Evolutionary conservation across 345 rosid genomes (phyloP).

Genomic region (Pistacia integerrima): DNA sequence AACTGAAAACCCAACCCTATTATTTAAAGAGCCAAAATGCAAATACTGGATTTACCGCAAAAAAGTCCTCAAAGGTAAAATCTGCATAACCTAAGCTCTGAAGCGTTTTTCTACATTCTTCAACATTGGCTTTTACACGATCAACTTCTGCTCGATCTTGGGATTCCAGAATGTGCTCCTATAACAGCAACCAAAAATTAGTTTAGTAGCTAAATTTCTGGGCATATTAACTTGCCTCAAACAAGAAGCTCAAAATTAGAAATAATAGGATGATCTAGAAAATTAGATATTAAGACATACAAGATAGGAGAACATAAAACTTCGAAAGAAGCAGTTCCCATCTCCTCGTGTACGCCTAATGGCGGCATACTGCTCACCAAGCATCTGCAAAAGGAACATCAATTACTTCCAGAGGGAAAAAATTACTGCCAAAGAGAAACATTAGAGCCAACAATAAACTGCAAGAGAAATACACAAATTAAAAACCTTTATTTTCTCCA

Average conservation of each 20-base stretch:
- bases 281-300: slow-evolving; percentile 42
- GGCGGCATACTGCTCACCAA: slow-evolving; percentile 64
- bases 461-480: neutral
- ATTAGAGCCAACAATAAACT: slow-evolving; percentile 4
- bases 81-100: slow-evolving; percentile 90
- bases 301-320: slow-evolving; percentile 96
- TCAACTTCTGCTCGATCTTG: slow-evolving; percentile 87
- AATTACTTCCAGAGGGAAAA: neutral
- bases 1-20: neutral
- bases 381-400: slow-evolving; percentile 48
- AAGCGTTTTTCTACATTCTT: slow-evolving; percentile 89
- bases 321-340: slow-evolving; percentile 97
- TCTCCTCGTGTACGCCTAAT: slow-evolving; percentile 95
- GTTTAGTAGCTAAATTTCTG: slow-evolving; percentile 19
- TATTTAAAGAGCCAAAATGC: neutral
- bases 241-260: slow-evolving; percentile 14
- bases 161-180: slow-evolving; percentile 86
- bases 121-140: slow-evolving; percentile 77
- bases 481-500: slow-evolving; percentile 88
- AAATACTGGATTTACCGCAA: slow-evolving; percentile 54
- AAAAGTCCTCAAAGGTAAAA: slow-evolving; percentile 97
- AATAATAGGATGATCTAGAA: neutral
- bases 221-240: slow-evolving; percentile 9
- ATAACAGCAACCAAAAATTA: slow-evolving; percentile 16
- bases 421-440: neutral